Evolutionary conservation across 352 stramenopile genomes (phyloP), one percentile per base, ranked within the genome.

Genomic region (Peronospora tabacina): DNA sequence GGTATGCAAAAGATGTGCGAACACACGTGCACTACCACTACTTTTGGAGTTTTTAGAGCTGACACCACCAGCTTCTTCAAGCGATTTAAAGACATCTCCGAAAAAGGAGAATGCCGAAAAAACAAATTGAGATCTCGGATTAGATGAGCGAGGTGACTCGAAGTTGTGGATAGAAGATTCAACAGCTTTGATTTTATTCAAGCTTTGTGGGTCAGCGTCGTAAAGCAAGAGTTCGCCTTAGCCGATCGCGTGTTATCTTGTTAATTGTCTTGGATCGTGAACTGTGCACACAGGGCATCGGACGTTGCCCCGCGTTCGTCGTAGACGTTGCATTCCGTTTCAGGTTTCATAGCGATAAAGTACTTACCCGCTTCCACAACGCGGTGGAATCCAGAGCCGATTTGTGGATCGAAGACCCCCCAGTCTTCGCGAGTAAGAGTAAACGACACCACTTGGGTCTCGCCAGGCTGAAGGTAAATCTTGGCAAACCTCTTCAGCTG

Each of bases 401-500:
- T 78, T 40, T 88, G 70, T 5, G 75, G 73, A 13, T 71, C 52
- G 15, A 73, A 80, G 7, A 87, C 61, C 2, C 73, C 68, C 75
- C 72, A 85, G 53, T 89, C 75, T 24, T 65, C 51, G 12, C 22
- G 44, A 13, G 63, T 75, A 16, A 87, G 61, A 7, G 51, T 61
- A 28, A 83, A 80, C 12, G 49, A 62, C 1, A 82, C 62, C 17
- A 48, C 35, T 45, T 59, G 42, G 1, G 65, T 60, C 42, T 81
- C 54, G 29, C 72, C 68, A 4, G 78, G 61, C 30, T 64, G 22
- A 24, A 93, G 46, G 3, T 70, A 40, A 38, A 95, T 70, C 59
- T 94, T 94, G 20, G 55, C 59, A 46, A 93, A 94, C 41, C 78
- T 80, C 49, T 87, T 86, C 7, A 95, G 66, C 35, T 83, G 70